Base-by-base conservation (phyloP, 345 rosid species). In the Lumnitzera littorea region DNA sequence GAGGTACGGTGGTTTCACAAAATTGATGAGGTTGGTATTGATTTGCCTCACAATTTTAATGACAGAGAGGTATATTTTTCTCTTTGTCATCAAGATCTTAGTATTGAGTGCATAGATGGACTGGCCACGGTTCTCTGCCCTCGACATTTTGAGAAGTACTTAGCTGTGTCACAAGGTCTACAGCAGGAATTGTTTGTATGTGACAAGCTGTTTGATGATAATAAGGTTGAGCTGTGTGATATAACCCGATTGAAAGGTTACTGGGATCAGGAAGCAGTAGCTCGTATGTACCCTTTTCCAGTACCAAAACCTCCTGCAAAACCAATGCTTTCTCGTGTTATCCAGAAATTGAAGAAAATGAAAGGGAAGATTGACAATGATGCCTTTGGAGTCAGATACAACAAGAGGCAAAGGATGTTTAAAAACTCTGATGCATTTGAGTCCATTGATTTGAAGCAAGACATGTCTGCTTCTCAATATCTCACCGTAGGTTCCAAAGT, bases 1-100 rank as follows among this genome's bases (percentile, higher is more conserved):
- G 72, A 70, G 75, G 87, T 88, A 73, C 91, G 81, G 59, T 91
- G 97, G 97, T 85, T 85, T 87, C 97, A 91, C 84, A 82, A 79
- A 75, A 81, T 82, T 78, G 94, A 86, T 63, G 96, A 89, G 84
- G 87, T 89, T 81, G 96, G 81, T 80, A 60, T 63, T 76, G 72
- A 59, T 76, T 78, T 76, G 64, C 70, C 94, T 66, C 70, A 66
- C 71, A 81, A 71, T 70, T 75, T 54, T 73, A 81, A 67, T 76
- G 89, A 81, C 76, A 75, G 85, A 74, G 97, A 91, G 89, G 78
- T 91, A 78, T 84, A 79, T 81, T 85, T 76, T 76, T 85, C 97
- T 79, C 84, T 70, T 68, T 80, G 83, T 82, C 89, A 68, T 69
- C 97, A 91, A 87, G 94, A 91, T 84, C 83, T 91, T 75, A 80